phyloP scores from a whole-genome alignment of 176 grass and related monocot genomes.

The Phoenix dactylifera region DNA sequence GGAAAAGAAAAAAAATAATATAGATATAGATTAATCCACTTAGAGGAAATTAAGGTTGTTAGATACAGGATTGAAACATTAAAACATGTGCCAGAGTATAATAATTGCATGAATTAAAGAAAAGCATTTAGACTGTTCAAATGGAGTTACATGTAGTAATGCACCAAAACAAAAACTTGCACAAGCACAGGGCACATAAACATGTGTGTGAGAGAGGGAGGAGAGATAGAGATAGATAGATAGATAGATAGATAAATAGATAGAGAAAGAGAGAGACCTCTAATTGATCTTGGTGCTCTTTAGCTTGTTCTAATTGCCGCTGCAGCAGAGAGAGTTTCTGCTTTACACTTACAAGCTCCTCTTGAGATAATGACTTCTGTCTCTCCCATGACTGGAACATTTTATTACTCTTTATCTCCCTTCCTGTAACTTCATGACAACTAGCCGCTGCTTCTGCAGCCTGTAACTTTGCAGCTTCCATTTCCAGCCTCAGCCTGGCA shows the following conservation, averaged over 20 bases:
- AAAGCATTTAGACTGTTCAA: too few relatives aligned
- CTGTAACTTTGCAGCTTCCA: slow-evolving; percentile 3
- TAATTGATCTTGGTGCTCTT: neutral
- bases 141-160: too few relatives aligned
- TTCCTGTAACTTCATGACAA: slow-evolving; percentile 8
- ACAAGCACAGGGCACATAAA: too few relatives aligned
- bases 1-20: too few relatives aligned
- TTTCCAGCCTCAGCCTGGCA: neutral
- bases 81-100: too few relatives aligned
- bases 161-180: too few relatives aligned
- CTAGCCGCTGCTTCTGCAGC: slow-evolving; percentile 1
- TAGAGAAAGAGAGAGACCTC: neutral
- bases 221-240: too few relatives aligned
- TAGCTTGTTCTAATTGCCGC: slow-evolving; percentile 9
- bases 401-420: slow-evolving; percentile 3
- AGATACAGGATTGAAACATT: too few relatives aligned
- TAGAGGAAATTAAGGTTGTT: slow-evolving; percentile 36
- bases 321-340: neutral
- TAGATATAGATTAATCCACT: too few relatives aligned
- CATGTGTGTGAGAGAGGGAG: too few relatives aligned
- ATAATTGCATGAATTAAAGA: too few relatives aligned
- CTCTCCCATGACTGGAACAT: slow-evolving; percentile 11
- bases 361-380: neutral
- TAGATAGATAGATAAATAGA: too few relatives aligned
- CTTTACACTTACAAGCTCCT: slow-evolving; percentile 14